Base-by-base conservation (phyloP, 345 rosid genomes). In the Atalantia buxifolia region DNA sequence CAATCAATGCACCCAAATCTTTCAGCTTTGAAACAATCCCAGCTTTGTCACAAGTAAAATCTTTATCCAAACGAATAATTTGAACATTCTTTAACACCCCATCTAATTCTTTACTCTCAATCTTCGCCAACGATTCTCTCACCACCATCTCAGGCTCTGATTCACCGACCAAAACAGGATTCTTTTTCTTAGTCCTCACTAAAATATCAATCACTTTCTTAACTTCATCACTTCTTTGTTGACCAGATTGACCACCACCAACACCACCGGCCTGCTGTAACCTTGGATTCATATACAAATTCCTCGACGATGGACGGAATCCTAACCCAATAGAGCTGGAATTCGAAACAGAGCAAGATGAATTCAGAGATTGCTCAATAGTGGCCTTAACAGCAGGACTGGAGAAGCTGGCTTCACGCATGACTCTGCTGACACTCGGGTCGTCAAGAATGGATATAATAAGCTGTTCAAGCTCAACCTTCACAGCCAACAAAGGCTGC, bases 371-470 rank as follows among this genome's bases (percentile, higher is more conserved):
- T 73, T 92, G 97, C 83, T 96, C 99, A 73, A 96, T 92, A 27
- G 95, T 90, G 62, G 97, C 88, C 76, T 94, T 96, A 22, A 96
- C 99, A 2, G 97, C 94, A 1, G 98, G 98, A 72, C 99, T 96
- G 4, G 98, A 96, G 84, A 94, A 96, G 81, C 99, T 92, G 31
- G 99, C 99, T 56, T 96, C 99, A 3, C 98, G 93, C 99, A 96
- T 96, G 77, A 96, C 98, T 65, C 98, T 79, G 74, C 99, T 96
- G 33, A 96, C 99, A 80, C 97, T 91, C 2, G 99, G 99, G 87
- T 96, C 99, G 83, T 96, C 99, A 21, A 96, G 93, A 78, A 96
- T 94, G 21, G 99, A 96, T 74, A 96, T 94, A 50, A 96, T 92
- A 35, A 96, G 90, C 89, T 96, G 99, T 57, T 96, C 98, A 5